Conservation (phyloP, 305 asterid species). For the Fraxinus albicans region DNA sequence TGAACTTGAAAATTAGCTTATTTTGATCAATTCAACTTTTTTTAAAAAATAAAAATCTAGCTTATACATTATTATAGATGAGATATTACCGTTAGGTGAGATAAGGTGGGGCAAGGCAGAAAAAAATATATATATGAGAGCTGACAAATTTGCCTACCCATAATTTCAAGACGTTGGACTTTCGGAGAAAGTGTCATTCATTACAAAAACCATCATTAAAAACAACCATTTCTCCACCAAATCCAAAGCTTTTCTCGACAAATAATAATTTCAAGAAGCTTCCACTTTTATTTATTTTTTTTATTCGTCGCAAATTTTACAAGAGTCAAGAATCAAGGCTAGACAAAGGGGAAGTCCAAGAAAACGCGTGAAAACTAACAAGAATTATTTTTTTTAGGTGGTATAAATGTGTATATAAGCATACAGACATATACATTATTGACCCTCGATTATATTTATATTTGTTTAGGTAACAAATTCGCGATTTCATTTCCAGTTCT, state of each 20-base stretch:
- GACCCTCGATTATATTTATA: constrained; percentile 11
- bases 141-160: constrained; percentile 17
- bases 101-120: neutral
- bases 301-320: constrained; percentile 14
- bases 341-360: constrained; percentile 24
- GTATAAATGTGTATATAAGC: neutral
- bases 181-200: neutral
- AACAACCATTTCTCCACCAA: neutral
- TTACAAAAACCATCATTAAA: constrained; percentile 9
- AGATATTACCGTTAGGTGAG: neutral
- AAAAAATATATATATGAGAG: neutral
- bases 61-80: neutral
- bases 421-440: neutral
- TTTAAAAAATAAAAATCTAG: neutral
- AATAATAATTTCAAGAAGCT: neutral
- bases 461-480: constrained; percentile 42
- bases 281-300: neutral
- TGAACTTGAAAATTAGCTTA: no score
- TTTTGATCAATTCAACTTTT: neutral
- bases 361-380: constrained; percentile 34
- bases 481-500: constrained; percentile 33
- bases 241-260: neutral
- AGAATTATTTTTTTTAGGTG: neutral
- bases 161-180: constrained; percentile 22
- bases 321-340: constrained; percentile 8